Percentiles rank a stretch among this genome's conserved stretches.
phyloP scores from a whole-genome alignment of 495 filamentous ascomycete species.

The Aspergillus biplanus region DNA sequence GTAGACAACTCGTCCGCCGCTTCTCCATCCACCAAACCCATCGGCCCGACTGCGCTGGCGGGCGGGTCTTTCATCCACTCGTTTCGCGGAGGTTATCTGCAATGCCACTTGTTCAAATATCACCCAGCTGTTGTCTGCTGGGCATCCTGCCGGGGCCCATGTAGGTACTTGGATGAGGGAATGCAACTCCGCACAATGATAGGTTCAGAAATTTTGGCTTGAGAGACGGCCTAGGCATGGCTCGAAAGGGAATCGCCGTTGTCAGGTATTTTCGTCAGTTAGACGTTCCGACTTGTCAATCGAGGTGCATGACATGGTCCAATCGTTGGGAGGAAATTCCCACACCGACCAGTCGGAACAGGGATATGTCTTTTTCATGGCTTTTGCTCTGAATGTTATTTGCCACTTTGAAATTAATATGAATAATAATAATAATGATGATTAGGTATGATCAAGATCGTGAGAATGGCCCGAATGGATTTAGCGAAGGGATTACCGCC shows the following conservation, averaged over 20 bases:
- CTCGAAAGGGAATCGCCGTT: slow-evolving; percentile 7
- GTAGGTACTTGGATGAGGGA: slow-evolving; percentile 28
- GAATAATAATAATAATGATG: slow-evolving; percentile 3
- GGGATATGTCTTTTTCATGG: slow-evolving; percentile 2
- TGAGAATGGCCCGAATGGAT: not conserved
- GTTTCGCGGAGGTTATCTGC: slow-evolving; percentile 31
- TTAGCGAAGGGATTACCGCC: not conserved
- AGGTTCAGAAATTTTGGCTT: slow-evolving; percentile 13
- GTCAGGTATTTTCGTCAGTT: slow-evolving; percentile 8
- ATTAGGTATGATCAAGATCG: not conserved
- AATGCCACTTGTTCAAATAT: slow-evolving; percentile 29
- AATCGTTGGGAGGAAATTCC: slow-evolving; percentile 1
- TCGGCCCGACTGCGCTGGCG: slow-evolving; percentile 28
- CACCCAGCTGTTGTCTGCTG: slow-evolving; percentile 18
- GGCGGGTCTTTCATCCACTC: slow-evolving; percentile 31
- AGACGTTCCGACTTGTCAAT: slow-evolving; percentile 14
- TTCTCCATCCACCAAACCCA: slow-evolving; percentile 14
- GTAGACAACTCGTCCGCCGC: slow-evolving; percentile 14
- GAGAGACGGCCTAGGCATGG: slow-evolving; percentile 15
- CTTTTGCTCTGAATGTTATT: slow-evolving; percentile 1
- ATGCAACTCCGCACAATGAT: slow-evolving; percentile 18
- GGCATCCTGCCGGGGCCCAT: slow-evolving; percentile 22
- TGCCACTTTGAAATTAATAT: slow-evolving; percentile 11
- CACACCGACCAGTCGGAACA: slow-evolving; percentile 7
- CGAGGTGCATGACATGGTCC: slow-evolving; percentile 12